These are phyloP conservation scores for Podaxis sp. DNA, from an alignment of 768 basidiomycete genomes.

Conservation along the genomic window DNA sequence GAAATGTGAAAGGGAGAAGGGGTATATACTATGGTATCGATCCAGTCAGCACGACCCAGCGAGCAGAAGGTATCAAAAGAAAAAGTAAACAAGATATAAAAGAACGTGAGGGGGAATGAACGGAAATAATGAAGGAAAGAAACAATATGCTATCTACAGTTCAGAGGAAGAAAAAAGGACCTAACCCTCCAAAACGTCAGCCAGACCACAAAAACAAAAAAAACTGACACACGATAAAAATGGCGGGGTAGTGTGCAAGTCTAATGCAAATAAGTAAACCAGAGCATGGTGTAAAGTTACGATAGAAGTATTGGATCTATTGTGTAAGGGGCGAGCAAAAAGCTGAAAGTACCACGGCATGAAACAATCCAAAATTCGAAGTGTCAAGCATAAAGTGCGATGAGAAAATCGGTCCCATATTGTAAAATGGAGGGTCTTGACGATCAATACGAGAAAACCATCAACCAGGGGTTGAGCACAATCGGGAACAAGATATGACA, in stretches of 20 bases:
- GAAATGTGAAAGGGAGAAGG: neutral
- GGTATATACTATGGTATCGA: neutral
- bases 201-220: neutral
- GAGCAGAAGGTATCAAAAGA: neutral
- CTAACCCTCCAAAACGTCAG: neutral
- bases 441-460: conserved; percentile 66
- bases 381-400: neutral
- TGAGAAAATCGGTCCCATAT: neutral
- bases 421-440: neutral
- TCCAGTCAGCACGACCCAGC: neutral
- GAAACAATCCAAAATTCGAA: neutral
- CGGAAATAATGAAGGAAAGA: neutral
- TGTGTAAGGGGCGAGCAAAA: neutral
- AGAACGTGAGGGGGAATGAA: neutral
- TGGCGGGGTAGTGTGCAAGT: neutral
- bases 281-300: neutral
- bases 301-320: neutral
- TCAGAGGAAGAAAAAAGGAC: neutral
- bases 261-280: neutral
- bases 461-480: conserved; percentile 48
- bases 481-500: conserved; percentile 75
- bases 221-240: neutral
- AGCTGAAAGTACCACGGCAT: neutral
- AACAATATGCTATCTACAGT: neutral
- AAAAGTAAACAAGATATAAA: neutral